Conservation (phyloP, 2,329 filamentous ascomycete species). For the Aspergillus sp. region DNA sequence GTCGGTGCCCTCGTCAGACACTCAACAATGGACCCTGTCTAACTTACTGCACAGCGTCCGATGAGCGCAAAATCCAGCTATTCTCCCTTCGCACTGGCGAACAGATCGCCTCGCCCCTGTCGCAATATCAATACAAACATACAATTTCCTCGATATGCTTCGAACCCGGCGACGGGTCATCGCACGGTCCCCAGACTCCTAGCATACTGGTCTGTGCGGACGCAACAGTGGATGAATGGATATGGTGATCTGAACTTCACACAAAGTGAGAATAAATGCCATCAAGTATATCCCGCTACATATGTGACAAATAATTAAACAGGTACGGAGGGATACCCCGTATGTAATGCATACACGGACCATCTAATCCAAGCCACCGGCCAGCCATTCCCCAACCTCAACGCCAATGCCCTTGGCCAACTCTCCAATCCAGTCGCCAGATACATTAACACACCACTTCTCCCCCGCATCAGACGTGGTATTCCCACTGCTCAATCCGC, state of each 20-base stretch:
- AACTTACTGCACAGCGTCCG: conserved; percentile 23
- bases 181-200: conserved; percentile 27
- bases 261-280: background rate
- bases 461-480: conserved; percentile 40
- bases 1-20: conserved; percentile 18
- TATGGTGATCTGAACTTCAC: conserved; percentile 23
- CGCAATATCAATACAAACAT: conserved; percentile 21
- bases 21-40: background rate
- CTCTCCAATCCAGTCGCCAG: conserved; percentile 46
- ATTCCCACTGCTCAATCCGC: conserved; percentile 31
- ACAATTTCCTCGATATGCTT: conserved; percentile 33
- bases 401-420: conserved; percentile 45
- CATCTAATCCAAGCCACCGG: conserved; percentile 35
- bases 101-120: conserved; percentile 27
- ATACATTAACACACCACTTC: conserved; percentile 49
- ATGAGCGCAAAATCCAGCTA: conserved; percentile 33
- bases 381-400: conserved; percentile 45
- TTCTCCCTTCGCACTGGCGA: conserved; percentile 38
- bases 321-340: background rate
- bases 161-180: conserved; percentile 24
- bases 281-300: background rate
- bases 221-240: conserved; percentile 36
- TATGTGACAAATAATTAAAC: background rate
- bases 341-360: conserved; percentile 1
- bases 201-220: conserved; percentile 34